phyloP scores from a whole-genome alignment of 1,139 yeast species.

The Suhomyces bolitotheri region DNA sequence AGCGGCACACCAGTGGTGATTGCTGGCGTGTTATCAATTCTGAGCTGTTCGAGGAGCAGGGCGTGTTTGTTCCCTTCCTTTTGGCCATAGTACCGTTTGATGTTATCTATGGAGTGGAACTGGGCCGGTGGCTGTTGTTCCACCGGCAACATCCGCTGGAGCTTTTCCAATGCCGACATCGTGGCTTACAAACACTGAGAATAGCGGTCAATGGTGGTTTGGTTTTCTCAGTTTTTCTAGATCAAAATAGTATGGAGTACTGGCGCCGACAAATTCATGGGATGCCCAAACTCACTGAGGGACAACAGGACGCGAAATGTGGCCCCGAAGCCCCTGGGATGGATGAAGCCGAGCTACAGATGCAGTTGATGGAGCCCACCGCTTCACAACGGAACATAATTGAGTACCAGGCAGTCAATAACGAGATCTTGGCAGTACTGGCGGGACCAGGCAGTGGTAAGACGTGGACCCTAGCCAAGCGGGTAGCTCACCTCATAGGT shows the following conservation, averaged over 20 bases:
- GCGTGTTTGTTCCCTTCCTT: slow-evolving; percentile 7
- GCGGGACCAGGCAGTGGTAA: slow-evolving; percentile 85
- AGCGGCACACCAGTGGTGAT: slow-evolving; percentile 2
- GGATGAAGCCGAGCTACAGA: no score
- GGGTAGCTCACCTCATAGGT: slow-evolving; percentile 51
- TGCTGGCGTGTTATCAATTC: slow-evolving; percentile 17
- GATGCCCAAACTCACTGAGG: no score
- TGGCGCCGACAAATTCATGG: no score
- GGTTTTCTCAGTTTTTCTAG: no score
- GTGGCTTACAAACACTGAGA: no score
- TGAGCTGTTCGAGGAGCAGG: slow-evolving; percentile 18
- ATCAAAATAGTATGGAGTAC: no score
- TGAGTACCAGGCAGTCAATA: slow-evolving; percentile 32
- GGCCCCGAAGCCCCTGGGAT: no score
- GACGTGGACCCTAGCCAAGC: slow-evolving; percentile 57
- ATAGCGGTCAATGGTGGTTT: no score
- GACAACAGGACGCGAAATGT: no score
- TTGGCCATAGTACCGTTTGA: slow-evolving; percentile 1
- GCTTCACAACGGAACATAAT: slow-evolving; percentile 40
- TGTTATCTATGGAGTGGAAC: slow-evolving; percentile 6
- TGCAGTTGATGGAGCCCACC: no score
- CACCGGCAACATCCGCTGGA: slow-evolving; percentile 15
- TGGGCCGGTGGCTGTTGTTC: slow-evolving; percentile 1
- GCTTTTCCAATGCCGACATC: slow-evolving; percentile 20
- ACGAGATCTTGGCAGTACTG: slow-evolving; percentile 47